Evolutionary conservation across 306 rosid species (phyloP), one percentile per base, ranked within the genome.

Genomic region (Vigna trinervia): DNA sequence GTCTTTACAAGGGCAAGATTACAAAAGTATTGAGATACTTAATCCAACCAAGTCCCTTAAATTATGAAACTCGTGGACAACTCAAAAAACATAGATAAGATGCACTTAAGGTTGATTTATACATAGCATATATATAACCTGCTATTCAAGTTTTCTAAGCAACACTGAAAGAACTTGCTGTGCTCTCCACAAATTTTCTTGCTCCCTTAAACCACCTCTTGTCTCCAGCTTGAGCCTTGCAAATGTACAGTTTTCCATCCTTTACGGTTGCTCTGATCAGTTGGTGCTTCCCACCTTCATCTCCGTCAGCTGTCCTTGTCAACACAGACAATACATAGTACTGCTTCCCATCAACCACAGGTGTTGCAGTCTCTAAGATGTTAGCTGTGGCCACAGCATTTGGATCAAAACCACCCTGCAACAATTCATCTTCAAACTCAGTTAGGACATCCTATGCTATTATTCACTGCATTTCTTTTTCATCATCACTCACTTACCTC

Each of bases 131-230:
- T 6, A 10, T 20, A 69, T 50, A 69, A 80, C 71, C 50, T 5
- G 45, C 22, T 36, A 26, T 45, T 47, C 14, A 45, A 41, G 39
- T 50, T 78, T 43, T 30, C 87, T 84, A 95, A 80, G 97, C 97
- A 85, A 95, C 94, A 80, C 97, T 92, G 92, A 95, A 95, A 54
- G 99, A 95, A 83, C 68, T 39, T 20, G 93, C 85, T 67, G 96
- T 36, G 64, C 58, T 87, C 88, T 95, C 99, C 7, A 95, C 97
- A 65, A 70, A 95, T 85, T 60, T 95, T 88, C 91, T 92, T 69
- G 96, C 97, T 73, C 99, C 99, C 81, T 95, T 92, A 67, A 95
- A 95, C 99, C 99, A 95, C 85, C 99, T 87, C 91, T 95, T 95
- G 87, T 95, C 99, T 53, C 99, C 99, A 8, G 99, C 99, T 84